Conservation (phyloP, 768 basidiomycete genomes). For the Hortiboletus campestris region DNA sequence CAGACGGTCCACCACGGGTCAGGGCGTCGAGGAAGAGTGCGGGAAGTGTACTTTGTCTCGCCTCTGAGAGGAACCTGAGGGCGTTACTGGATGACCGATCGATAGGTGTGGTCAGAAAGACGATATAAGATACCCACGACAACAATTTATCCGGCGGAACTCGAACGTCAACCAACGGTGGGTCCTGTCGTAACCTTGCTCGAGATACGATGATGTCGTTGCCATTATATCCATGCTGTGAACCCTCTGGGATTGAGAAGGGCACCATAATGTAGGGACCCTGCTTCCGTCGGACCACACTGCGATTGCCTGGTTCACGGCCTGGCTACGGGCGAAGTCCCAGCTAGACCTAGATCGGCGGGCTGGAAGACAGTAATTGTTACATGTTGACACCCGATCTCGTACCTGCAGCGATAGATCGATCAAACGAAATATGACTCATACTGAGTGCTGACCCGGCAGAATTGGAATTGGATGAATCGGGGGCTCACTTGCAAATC, state of each 20-base stretch:
- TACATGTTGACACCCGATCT: no score
- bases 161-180: constrained; percentile 83
- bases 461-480: no score
- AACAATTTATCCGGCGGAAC: constrained; percentile 77
- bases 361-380: no score
- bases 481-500: no score
- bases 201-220: constrained; percentile 74
- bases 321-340: no score
- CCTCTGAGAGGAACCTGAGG: constrained; percentile 71
- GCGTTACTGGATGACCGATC: constrained; percentile 55
- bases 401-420: no score
- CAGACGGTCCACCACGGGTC: constrained; percentile 83
- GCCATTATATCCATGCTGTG: constrained; percentile 86
- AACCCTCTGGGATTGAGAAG: neutral
- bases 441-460: no score
- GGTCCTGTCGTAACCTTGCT: constrained; percentile 88
- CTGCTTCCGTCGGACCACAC: constrained; percentile 76
- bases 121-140: constrained; percentile 19
- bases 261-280: constrained; percentile 39
- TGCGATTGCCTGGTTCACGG: constrained; percentile 79
- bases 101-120: neutral
- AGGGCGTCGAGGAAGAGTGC: constrained; percentile 83
- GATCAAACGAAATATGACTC: no score
- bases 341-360: no score
- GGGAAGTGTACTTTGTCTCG: constrained; percentile 77